Base-by-base conservation (phyloP, 2,329 filamentous ascomycete genomes). In the Metarhizium sp. region DNA sequence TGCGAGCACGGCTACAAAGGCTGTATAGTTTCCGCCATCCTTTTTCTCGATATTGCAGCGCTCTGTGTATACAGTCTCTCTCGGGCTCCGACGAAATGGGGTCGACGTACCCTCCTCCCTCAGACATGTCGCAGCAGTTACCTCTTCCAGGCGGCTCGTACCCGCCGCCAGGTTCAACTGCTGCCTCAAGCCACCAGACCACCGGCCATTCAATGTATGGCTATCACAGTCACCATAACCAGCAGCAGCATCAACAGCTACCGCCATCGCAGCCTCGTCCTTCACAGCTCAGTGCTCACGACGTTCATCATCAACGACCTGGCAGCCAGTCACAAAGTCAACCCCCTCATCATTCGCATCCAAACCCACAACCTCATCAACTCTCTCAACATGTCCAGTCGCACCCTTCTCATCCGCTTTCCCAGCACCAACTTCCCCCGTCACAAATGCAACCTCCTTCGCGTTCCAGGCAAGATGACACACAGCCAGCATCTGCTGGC, bases 51-150 rank as follows among this genome's bases (percentile, higher is more conserved):
- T 30, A 30, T 48, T 18, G 20, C 45, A 18, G 32, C 45, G 20
- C 45, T 16, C 13, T 13, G n/a, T 48, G 45, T 25, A 14, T 14
- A 48, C 25, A 48, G 18, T 16, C 45, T 30, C 42, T 42, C 38
- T 11, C 11, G 38, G 20, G 7, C 25, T 25, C 25, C 25, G 25
- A 25, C 42, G 52, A 51, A 58, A 70, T 70, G 68, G 68, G 67
- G 56, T 64, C 64, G 36, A 56, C 61, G 58, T 69, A 69, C 56
- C 63, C 62, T 49, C 63, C 59, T 42, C 57, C 66, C 53, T 20
- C 54, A 38, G 63, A 68, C 54, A 64, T 67, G 63, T 62, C 67
- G 47, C 68, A 69, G 60, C 66, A 64, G 53, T 60, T 66, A 56
- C 63, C 67, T 50, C 55, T 66, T 53, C 55, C 62, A 25, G 59